Conservation (phyloP, 1,139 yeast genomes). For the Scheffersomyces titani region DNA sequence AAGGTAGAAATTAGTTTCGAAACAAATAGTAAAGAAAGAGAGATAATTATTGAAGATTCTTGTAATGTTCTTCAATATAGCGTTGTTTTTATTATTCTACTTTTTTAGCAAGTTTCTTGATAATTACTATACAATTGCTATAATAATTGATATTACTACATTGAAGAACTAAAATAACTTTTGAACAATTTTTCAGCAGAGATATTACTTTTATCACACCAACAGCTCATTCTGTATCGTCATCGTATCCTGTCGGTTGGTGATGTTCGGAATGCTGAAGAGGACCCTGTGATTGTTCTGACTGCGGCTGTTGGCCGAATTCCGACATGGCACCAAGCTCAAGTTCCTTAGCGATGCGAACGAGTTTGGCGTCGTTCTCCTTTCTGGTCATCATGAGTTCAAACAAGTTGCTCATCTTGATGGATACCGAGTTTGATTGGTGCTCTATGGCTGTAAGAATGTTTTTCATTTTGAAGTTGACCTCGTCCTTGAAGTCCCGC, state of each 20-base stretch:
- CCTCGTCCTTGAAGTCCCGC: constrained; percentile 7
- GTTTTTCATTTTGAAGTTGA: constrained; percentile 8
- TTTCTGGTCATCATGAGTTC: constrained; percentile 1
- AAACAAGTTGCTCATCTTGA: constrained; percentile 7
- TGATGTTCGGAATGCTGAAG: not conserved
- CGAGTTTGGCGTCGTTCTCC: not conserved
- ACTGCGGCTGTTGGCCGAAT: not conserved
- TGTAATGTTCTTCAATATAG: not conserved
- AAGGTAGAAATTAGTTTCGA: not conserved
- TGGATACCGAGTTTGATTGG: constrained; percentile 7
- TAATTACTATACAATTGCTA: no score
- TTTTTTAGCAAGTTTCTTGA: not conserved
- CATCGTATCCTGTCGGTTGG: not conserved
- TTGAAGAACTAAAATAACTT: not conserved
- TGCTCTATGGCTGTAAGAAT: constrained; percentile 6
- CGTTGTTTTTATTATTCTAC: not conserved
- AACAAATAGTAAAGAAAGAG: not conserved
- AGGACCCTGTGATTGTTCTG: not conserved
- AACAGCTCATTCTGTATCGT: not conserved
- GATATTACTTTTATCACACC: no score
- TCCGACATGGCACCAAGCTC: not conserved
- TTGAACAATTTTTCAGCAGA: not conserved
- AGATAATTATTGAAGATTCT: not conserved
- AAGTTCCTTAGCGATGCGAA: not conserved
- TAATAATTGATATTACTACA: not conserved